A percentile compares a stretch with the other conserved stretches of the same genome.
These are phyloP conservation scores for Stellera chamaejasme DNA, from an alignment of 345 rosid genomes.

Conservation along the genomic window DNA sequence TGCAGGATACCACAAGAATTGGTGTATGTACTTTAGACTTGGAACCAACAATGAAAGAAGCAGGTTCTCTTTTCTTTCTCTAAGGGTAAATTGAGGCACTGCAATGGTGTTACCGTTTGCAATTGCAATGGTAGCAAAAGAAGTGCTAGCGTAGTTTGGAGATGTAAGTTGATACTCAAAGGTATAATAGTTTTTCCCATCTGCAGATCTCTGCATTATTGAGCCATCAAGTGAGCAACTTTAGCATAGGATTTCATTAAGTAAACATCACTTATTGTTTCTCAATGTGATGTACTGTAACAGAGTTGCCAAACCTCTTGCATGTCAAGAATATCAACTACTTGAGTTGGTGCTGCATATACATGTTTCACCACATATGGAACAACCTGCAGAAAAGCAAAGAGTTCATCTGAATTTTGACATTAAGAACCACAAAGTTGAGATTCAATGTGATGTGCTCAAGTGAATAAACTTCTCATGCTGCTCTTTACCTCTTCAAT, in stretches of 20 bases:
- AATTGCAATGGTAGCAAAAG: constrained; percentile 71
- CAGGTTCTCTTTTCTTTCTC: no score
- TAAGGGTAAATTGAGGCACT: no score
- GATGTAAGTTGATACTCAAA: constrained; percentile 71
- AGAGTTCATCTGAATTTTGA: background rate
- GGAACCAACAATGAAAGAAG: no score
- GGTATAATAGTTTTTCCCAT: constrained; percentile 72
- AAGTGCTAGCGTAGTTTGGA: constrained; percentile 50
- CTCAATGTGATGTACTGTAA: background rate
- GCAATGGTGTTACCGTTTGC: constrained; percentile 41
- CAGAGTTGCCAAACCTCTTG: constrained; percentile 45
- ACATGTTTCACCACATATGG: constrained; percentile 46
- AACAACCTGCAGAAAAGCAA: constrained; percentile 37
- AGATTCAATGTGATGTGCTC: no score
- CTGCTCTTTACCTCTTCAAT: constrained; percentile 52
- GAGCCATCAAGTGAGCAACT: background rate
- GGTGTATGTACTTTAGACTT: no score
- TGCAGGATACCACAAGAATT: constrained; percentile 12
- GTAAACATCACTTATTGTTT: background rate
- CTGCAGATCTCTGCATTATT: constrained; percentile 46
- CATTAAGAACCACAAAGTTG: no score
- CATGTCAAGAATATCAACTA: constrained; percentile 45
- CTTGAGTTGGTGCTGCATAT: constrained; percentile 71
- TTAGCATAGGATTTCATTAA: no score
- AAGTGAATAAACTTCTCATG: no score